A percentile compares a stretch with the other conserved stretches of the same genome.
Evolutionary conservation across 2,329 filamentous ascomycete species (phyloP).

Genomic region (Penicillium paneum): DNA sequence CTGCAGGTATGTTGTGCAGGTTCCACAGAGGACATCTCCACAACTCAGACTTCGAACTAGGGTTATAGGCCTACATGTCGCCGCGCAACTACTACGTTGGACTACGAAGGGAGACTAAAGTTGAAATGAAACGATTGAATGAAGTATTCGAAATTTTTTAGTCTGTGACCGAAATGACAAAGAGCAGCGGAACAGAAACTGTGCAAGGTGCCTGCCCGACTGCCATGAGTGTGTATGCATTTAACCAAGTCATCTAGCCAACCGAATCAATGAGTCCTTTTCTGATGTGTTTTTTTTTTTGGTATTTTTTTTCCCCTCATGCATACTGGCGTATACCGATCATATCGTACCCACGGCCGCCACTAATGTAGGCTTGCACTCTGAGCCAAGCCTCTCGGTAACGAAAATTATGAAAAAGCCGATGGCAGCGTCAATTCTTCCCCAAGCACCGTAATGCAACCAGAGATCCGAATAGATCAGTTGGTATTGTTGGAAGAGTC

Average conservation of each 20-base stretch:
- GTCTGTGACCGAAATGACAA: background rate
- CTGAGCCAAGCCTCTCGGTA: background rate
- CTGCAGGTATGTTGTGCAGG: constrained; percentile 10
- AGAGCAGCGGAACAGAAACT: background rate
- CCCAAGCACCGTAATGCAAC: background rate
- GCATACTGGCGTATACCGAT: background rate
- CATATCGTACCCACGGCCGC: constrained; percentile 2
- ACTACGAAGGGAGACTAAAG: background rate
- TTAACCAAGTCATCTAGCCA: background rate
- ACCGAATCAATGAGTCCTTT: background rate
- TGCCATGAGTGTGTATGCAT: constrained; percentile 2
- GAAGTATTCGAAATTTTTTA: constrained; percentile 11
- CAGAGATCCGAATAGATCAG: background rate
- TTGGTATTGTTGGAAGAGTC: background rate
- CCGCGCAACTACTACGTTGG: background rate
- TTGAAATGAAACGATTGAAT: constrained; percentile 6
- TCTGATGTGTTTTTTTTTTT: background rate
- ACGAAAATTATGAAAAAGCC: background rate
- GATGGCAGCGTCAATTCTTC: background rate
- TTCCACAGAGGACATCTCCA: background rate
- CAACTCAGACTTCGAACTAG: background rate
- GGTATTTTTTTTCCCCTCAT: background rate
- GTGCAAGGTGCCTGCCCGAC: constrained; percentile 3
- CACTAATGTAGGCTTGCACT: background rate
- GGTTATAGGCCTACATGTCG: too few species aligned